Evolutionary conservation across 352 stramenopile species (phyloP).

Genomic region (Phytopythium helicoides): DNA sequence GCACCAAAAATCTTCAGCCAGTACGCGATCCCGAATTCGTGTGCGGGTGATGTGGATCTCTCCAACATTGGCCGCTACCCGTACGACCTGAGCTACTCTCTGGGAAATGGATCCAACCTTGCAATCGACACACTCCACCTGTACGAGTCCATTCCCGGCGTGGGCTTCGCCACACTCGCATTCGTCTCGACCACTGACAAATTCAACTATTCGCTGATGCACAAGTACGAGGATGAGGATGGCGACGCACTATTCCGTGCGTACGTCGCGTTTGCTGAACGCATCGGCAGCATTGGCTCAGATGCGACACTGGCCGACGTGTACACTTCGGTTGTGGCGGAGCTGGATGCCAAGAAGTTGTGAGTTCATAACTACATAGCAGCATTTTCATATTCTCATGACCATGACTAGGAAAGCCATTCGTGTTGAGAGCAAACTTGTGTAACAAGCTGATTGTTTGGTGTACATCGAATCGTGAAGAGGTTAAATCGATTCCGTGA

Average conservation of each 20-base stretch:
- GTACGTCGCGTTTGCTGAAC: slow-evolving; percentile 57
- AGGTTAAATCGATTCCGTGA: no score
- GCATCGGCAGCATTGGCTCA: slow-evolving; percentile 33
- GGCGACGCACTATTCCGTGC: slow-evolving; percentile 45
- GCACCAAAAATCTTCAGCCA: slow-evolving; percentile 16
- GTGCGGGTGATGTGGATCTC: slow-evolving; percentile 25
- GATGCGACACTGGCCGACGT: slow-evolving; percentile 45
- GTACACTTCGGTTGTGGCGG: slow-evolving; percentile 6
- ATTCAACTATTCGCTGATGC: slow-evolving; percentile 69
- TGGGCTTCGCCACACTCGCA: slow-evolving; percentile 40
- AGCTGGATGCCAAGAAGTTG: slow-evolving; percentile 1
- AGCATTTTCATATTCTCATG: no score
- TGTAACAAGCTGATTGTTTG: no score
- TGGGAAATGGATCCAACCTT: slow-evolving; percentile 17
- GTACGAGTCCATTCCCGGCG: slow-evolving; percentile 47
- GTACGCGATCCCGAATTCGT: slow-evolving; percentile 20
- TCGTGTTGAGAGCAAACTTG: no score
- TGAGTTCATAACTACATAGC: not conserved
- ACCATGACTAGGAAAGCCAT: no score
- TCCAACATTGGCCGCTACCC: slow-evolving; percentile 31
- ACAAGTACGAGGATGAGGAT: slow-evolving; percentile 37
- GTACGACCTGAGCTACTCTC: slow-evolving; percentile 9
- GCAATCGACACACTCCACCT: slow-evolving; percentile 40
- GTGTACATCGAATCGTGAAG: no score
- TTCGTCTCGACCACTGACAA: slow-evolving; percentile 37